Base-by-base conservation (phyloP, 2,329 filamentous ascomycete species). In the Chrysoporthe deuterocubensis region DNA sequence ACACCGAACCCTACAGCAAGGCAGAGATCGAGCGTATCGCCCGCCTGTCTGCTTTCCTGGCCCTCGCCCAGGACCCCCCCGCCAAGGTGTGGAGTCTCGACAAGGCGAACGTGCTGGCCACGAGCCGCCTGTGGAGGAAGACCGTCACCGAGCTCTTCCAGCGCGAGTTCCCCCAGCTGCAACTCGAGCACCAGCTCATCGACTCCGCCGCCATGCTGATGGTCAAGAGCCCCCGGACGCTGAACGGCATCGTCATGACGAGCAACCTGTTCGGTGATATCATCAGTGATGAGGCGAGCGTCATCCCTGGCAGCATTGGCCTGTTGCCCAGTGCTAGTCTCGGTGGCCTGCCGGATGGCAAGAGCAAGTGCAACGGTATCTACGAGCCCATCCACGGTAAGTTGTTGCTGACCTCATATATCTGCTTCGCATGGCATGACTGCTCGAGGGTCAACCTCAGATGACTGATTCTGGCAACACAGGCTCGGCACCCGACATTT, bases 151-250 rank as follows among this genome's bases (percentile, higher is more conserved):
- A 97, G 81, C 86, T 94, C 68, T 95, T 97, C 86, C 87, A 85
- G 73, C 90, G 90, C 72, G 95, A 97, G 84, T 98, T 96, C 82
- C 94, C 95, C 2, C 88, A 95, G 78, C 81, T 97, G 58, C 88
- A 92, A 82, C 82, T 96, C 56, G 88, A 90, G 72, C 95, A 97
- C 79, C 94, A 98, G 78, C 87, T 98, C 62, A 97, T 98, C 77
- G 95, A 98, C 82, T 93, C 89, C 67, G 95, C 95, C n/a, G 95
- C 95, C 72, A 97, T 98, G 94, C 84, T 97, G 74, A 93, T 98
- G 91, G 88, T 98, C 76, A 97, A 97, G 90, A 95, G 94, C 81
- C 95, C 95, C 11, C 85, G 90, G 13, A 88, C 89, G 32, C 85
- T 98, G 64, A 98, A 97, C 78, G 96, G 95, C 65, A 89, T 98